Evolutionary conservation across 306 rosid species (phyloP).

Genomic region (Lupinus albus): DNA sequence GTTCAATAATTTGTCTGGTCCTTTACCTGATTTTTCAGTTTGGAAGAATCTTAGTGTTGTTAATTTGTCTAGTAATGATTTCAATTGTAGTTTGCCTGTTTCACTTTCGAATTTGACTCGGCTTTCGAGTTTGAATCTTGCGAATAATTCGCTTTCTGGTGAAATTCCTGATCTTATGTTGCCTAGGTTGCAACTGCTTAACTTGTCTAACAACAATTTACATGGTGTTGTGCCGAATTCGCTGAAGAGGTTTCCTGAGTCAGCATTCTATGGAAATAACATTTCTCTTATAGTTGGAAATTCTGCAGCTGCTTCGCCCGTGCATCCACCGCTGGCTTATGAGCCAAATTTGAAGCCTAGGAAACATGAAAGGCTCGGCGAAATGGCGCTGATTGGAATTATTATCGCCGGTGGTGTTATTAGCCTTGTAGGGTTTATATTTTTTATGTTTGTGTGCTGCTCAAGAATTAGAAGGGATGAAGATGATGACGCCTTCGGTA

Average conservation of each 20-base stretch:
- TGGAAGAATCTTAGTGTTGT: slow-evolving; percentile 76
- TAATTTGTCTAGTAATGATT: slow-evolving; percentile 67
- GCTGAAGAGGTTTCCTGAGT: slow-evolving; percentile 62
- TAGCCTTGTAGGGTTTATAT: slow-evolving; percentile 61
- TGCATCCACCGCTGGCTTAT: slow-evolving; percentile 41
- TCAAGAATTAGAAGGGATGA: slow-evolving; percentile 56
- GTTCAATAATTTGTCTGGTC: slow-evolving; percentile 77
- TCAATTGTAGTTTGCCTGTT: slow-evolving; percentile 73
- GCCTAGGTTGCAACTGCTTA: slow-evolving; percentile 53
- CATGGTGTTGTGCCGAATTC: slow-evolving; percentile 70
- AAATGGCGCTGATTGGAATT: slow-evolving; percentile 63
- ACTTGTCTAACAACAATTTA: slow-evolving; percentile 65
- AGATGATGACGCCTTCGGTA: slow-evolving; percentile 45
- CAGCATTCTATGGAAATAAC: slow-evolving; percentile 66
- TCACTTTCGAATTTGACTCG: slow-evolving; percentile 64
- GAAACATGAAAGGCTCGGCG: slow-evolving; percentile 61
- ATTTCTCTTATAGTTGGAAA: slow-evolving; percentile 40
- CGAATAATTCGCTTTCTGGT: slow-evolving; percentile 77
- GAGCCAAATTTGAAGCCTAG: slow-evolving; percentile 39
- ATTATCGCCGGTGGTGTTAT: slow-evolving; percentile 58
- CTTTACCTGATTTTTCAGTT: slow-evolving; percentile 76
- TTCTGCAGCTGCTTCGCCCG: slow-evolving; percentile 48
- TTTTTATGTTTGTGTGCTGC: slow-evolving; percentile 60
- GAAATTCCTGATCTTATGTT: slow-evolving; percentile 65
- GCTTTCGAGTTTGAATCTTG: slow-evolving; percentile 72